Conservation (phyloP, 441 rosid species). For the Eruca vesicaria region DNA sequence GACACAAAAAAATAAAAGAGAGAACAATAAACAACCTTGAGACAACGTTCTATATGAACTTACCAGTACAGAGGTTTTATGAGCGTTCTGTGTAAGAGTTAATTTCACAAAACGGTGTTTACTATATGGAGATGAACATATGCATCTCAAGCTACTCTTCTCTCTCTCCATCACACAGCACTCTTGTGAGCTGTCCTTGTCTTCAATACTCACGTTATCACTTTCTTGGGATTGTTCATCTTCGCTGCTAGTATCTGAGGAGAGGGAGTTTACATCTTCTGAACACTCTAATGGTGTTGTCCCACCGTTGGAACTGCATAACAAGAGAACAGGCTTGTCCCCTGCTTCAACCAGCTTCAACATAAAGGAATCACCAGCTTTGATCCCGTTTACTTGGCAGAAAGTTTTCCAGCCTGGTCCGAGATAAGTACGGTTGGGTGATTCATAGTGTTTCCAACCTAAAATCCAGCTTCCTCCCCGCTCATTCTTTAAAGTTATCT, state of each 20-base stretch:
- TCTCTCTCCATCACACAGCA: not conserved
- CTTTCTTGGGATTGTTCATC: constrained; percentile 1
- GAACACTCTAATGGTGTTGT: not conserved
- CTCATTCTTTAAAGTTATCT: constrained; percentile 18
- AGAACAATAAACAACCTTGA: not conserved
- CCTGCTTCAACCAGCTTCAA: not conserved
- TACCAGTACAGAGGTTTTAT: not conserved
- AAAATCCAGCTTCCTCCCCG: constrained; percentile 16
- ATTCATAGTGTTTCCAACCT: not conserved
- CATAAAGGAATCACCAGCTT: constrained; percentile 8
- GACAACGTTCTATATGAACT: not conserved
- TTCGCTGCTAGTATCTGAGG: not conserved
- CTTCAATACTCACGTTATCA: not conserved
- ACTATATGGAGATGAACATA: constrained; percentile 23
- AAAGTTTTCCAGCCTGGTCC: constrained; percentile 2
- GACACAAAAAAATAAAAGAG: not conserved
- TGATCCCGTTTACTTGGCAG: constrained; percentile 19
- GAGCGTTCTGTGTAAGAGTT: not conserved
- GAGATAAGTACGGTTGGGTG: not conserved
- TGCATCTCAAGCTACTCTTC: not conserved
- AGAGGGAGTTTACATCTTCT: not conserved
- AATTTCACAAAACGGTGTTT: constrained; percentile 12
- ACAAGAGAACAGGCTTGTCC: constrained; percentile 1
- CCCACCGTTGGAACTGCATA: not conserved
- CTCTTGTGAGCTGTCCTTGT: not conserved